Evolutionary conservation across 768 basidiomycete species (phyloP), one percentile per base, ranked within the genome.

Genomic region (Lentinula sp.): DNA sequence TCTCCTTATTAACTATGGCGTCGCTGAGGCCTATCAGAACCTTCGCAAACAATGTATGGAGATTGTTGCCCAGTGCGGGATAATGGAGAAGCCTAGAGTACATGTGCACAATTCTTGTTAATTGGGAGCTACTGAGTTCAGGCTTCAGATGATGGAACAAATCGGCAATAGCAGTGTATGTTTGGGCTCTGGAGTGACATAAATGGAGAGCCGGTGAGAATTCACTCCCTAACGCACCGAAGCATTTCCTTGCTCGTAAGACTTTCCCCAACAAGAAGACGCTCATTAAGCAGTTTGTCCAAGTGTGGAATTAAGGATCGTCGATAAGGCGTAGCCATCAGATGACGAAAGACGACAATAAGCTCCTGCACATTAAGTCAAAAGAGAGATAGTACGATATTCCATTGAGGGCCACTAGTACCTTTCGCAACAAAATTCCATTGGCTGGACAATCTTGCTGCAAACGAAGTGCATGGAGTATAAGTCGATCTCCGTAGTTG

Each of bases 361-460:
- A 98, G 77, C 69, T 98, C 96, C 93, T 95, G 68, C 6, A 23
- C 15, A 60, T 53, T 28, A 68, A 67, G 57, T 60, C 54, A 53
- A 48, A 39, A 51, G 12, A 28, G 23, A 41, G 20, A 9, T 10
- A 28, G 28, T 28, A 28, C 4, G 28, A 28, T 52, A 15, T 42
- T 20, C 43, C 52, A 65, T 52, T 23, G 10, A 45, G 28, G 42
- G 28, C 39, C 6, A 13, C 41, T 6, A 7, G 15, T 23, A 92
- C 94, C 81, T 90, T 93, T 74, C 96, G 81, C 18, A 93, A 81
- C 8, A 84, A 77, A 13, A 93, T 88, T 8, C 88, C 88, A 68
- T 90, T 92, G 0, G 89, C 81, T 42, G 97, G 95, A 69, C 95
- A 95, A 71, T 98, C 95, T 69, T 97, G 91, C 52, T 98, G 79